phyloP scores from a whole-genome alignment of 176 grass and related monocot species.

The Oryza brachyantha region DNA sequence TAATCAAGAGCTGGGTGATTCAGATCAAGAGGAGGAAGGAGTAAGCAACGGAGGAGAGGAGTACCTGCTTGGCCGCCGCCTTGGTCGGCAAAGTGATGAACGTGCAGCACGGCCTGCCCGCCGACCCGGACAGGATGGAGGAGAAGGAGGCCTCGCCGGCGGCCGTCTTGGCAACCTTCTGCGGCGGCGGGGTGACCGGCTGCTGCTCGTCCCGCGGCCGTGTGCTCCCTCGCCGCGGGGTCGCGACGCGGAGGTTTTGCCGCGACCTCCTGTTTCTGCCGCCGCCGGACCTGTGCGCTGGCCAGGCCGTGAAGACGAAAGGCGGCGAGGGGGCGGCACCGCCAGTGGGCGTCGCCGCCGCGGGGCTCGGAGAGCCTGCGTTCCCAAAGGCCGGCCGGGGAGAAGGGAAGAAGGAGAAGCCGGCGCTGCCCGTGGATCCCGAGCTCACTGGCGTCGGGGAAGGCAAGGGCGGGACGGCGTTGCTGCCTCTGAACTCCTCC shows the following conservation, averaged over 20 bases:
- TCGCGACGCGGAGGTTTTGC: neutral
- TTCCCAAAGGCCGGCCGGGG: neutral
- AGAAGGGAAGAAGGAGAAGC: neutral
- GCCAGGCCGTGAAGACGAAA: neutral
- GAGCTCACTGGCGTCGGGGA: neutral
- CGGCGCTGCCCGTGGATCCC: neutral
- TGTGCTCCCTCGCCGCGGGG: neutral
- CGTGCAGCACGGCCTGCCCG: slow-evolving; percentile 14
- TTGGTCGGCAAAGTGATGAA: slow-evolving; percentile 21
- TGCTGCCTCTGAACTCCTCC: neutral
- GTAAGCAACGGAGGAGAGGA: neutral
- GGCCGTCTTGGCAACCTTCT: neutral
- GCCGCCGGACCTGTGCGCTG: neutral
- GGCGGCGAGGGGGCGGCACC: neutral
- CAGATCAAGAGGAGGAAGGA: neutral
- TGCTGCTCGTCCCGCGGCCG: neutral
- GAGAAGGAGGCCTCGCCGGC: slow-evolving; percentile 14
- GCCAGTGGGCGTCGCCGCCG: neutral
- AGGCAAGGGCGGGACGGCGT: neutral
- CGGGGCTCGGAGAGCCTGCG: too few relatives aligned
- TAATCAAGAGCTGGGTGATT: neutral
- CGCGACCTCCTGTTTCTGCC: neutral
- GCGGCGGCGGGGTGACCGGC: neutral
- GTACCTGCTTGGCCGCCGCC: slow-evolving; percentile 22
- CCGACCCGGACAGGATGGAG: neutral